Percentiles rank a stretch among this genome's conserved stretches.
phyloP scores from a whole-genome alignment of 2,329 filamentous ascomycete genomes.

The Podosphaera aphanis region DNA sequence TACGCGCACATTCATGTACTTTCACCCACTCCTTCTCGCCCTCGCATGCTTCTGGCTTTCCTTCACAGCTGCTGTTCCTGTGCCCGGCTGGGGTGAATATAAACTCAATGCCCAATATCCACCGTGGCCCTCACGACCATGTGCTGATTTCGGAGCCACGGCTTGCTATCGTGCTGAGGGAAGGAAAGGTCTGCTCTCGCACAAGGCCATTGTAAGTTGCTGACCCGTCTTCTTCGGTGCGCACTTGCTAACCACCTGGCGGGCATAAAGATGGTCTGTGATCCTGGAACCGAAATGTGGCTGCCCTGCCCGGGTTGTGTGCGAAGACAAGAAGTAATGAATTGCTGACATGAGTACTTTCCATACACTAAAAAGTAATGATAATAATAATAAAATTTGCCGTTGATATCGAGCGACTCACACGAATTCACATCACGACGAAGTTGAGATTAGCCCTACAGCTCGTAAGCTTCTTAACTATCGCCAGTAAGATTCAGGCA shows the following conservation, averaged over 20 bases:
- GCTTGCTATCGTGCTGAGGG: background rate
- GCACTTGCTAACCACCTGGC: too few species aligned
- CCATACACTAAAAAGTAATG: too few species aligned
- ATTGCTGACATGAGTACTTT: background rate
- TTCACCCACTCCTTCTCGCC: background rate
- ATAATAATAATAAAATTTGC: too few species aligned
- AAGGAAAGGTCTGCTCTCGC: background rate
- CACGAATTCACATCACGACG: too few species aligned
- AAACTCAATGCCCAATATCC: background rate
- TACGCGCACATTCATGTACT: too few species aligned
- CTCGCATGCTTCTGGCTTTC: background rate
- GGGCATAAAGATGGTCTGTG: background rate
- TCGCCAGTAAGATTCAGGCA: too few species aligned
- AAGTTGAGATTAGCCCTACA: too few species aligned
- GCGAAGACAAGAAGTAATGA: background rate
- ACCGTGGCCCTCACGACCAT: background rate
- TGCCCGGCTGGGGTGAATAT: slow-evolving; percentile 1
- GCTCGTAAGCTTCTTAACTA: too few species aligned
- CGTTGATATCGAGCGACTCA: too few species aligned
- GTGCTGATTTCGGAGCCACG: background rate
- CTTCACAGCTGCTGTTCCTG: background rate
- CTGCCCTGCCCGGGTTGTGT: background rate
- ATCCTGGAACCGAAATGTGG: background rate
- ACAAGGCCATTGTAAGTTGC: background rate
- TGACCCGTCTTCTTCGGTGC: background rate